Percentiles rank a stretch among this genome's conserved stretches.
These are phyloP conservation scores for Saitozyma podzolica DNA, from an alignment of 768 basidiomycete species.

Conservation along the genomic window DNA sequence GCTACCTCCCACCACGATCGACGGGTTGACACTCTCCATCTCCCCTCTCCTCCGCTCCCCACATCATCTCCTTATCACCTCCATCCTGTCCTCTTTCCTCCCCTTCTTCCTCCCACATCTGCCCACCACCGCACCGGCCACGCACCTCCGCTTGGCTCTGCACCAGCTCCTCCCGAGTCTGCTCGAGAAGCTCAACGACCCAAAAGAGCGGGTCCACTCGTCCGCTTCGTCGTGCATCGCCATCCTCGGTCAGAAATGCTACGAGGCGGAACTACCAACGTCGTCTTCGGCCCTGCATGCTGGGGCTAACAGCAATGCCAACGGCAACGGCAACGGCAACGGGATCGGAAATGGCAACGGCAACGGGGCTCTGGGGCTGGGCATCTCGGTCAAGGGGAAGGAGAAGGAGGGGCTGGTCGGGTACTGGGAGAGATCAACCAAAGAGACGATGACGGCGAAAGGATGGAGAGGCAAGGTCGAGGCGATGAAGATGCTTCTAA, in stretches of 20 bases:
- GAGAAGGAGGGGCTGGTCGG: constrained; percentile 40
- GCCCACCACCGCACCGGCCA: constrained; percentile 9
- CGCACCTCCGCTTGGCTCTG: constrained; percentile 34
- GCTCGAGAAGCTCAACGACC: constrained; percentile 47
- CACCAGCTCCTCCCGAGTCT: constrained; percentile 38
- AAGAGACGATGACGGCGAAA: constrained; percentile 37
- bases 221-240: constrained; percentile 29
- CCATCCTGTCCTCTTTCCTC: constrained; percentile 36
- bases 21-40: constrained; percentile 36
- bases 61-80: constrained; percentile 28
- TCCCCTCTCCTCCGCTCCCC: constrained; percentile 29
- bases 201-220: constrained; percentile 43
- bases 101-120: constrained; percentile 41
- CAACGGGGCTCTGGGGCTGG: constrained; percentile 2
- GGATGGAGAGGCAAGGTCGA: constrained; percentile 44
- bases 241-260: constrained; percentile 36
- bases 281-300: neutral
- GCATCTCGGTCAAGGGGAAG: constrained; percentile 34
- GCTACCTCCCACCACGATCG: constrained; percentile 40
- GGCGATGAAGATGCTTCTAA: constrained; percentile 35
- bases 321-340: neutral
- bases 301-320: neutral
- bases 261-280: constrained; percentile 26
- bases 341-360: neutral
- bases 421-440: constrained; percentile 39